Evolutionary conservation across 2,329 filamentous ascomycete genomes (phyloP), one percentile per base, ranked within the genome.

Genomic region (Claviceps humidiphila): DNA sequence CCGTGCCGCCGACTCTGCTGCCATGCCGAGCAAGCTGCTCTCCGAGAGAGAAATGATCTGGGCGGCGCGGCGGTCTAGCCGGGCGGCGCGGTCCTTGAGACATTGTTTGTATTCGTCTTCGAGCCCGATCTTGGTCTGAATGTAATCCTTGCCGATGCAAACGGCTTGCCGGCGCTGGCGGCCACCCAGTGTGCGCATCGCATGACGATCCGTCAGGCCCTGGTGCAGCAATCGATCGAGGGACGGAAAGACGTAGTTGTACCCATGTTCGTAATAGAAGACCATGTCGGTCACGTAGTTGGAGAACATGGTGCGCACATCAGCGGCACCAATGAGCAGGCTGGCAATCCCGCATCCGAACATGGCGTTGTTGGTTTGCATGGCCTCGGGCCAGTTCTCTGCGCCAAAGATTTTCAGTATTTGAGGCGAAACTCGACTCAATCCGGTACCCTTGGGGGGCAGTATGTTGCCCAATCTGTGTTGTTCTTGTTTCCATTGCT

Each of bases 241-340:
- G 20, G 52, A 52, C n/a, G 58, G 57, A 40, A 57, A 59, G 24
- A 59, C 51, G 20, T 56, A 48, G 50, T 59, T 51, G 51, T 58
- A 59, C n/a, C 57, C 56, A 49, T 59, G 58, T 51, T 59, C 58
- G 37, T 59, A 59, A 39, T 58, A 59, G 44, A 59, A 59, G 38
- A 24, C 57, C 57, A 59, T 59, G 46, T 59, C 58, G 16, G 54
- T 58, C 44, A 58, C 57, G 30, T 58, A 58, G 45, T 59, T 59
- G 49, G 58, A 59, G 50, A 59, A 59, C 51, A 59, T 54, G 45
- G 56, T 57, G 46, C 38, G 49, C 24, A 49, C 56, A 38, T 59
- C 53, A 13, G 55, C 55, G 11, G 53, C 54, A 34, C 58, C 58
- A 2, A 58, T 59, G 40, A 58, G 51, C 50, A 59, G 34, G 40